phyloP scores from a whole-genome alignment of 495 filamentous ascomycete genomes.

The Tetracladium marchalianum region DNA sequence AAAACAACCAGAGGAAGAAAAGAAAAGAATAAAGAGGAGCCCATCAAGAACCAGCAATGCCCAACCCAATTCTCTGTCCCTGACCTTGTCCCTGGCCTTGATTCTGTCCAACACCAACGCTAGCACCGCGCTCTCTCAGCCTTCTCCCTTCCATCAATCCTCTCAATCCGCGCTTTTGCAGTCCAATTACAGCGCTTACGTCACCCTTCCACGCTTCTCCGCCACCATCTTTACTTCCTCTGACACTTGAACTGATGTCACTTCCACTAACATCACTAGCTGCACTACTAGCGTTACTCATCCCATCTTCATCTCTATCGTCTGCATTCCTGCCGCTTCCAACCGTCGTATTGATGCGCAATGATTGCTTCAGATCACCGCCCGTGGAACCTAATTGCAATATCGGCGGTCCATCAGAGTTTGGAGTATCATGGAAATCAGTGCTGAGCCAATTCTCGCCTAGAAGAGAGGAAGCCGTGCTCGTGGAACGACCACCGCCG shows the following conservation, averaged over 20 bases:
- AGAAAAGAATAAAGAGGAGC: too few relatives aligned
- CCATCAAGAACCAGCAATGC: slow-evolving; percentile 3
- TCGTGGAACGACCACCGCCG: slow-evolving; percentile 61
- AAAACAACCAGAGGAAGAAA: too few relatives aligned
- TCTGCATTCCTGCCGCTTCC: slow-evolving; percentile 23
- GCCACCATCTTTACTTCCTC: slow-evolving; percentile 30
- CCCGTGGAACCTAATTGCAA: slow-evolving; percentile 4
- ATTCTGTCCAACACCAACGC: slow-evolving; percentile 2
- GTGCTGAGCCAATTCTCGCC: slow-evolving; percentile 14
- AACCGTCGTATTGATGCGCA: slow-evolving; percentile 22
- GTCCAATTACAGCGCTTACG: slow-evolving; percentile 84
- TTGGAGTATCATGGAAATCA: slow-evolving; percentile 10
- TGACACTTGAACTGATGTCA: slow-evolving; percentile 35
- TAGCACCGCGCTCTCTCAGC: slow-evolving; percentile 58
- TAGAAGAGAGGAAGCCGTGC: slow-evolving; percentile 6
- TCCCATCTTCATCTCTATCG: slow-evolving; percentile 26
- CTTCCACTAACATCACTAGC: slow-evolving; percentile 36
- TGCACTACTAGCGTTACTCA: slow-evolving; percentile 26
- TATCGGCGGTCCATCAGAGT: neutral
- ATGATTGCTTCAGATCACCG: slow-evolving; percentile 11
- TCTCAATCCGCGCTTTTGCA: slow-evolving; percentile 87
- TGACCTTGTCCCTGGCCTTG: too few relatives aligned
- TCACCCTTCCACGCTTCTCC: slow-evolving; percentile 81
- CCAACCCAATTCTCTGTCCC: slow-evolving; percentile 6
- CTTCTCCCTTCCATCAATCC: slow-evolving; percentile 92